These are phyloP conservation scores for Russula griseocarnosa DNA, from an alignment of 768 basidiomycete species.

Conservation along the genomic window DNA sequence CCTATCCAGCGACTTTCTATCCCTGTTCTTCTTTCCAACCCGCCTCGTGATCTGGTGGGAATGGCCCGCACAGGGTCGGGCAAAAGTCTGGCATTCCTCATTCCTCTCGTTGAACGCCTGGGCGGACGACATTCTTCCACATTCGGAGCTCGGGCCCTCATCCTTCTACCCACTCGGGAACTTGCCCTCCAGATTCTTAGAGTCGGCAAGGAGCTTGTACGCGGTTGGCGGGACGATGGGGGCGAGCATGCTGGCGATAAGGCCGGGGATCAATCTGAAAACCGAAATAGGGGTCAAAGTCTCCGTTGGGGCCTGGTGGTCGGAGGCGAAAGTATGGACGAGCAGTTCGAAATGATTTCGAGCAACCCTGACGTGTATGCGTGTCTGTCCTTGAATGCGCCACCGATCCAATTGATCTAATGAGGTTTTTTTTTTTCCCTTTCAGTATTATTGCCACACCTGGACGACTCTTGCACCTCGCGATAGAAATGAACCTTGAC, in stretches of 20 bases:
- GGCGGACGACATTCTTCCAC: constrained; percentile 72
- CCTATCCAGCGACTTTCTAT: constrained; percentile 93
- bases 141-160: constrained; percentile 82
- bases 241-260: constrained; percentile 72
- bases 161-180: constrained; percentile 90
- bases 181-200: constrained; percentile 89
- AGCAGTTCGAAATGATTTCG: constrained; percentile 94
- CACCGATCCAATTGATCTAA: constrained; percentile 16
- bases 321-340: constrained; percentile 92
- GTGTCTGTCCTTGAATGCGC: not conserved
- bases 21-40: constrained; percentile 74
- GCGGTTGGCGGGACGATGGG: constrained; percentile 65
- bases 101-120: constrained; percentile 85
- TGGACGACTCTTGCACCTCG: constrained; percentile 92
- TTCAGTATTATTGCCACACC: constrained; percentile 94
- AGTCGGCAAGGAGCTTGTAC: constrained; percentile 90
- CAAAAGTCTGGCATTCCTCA: constrained; percentile 93
- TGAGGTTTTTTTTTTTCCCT: not conserved
- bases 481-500: constrained; percentile 95
- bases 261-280: constrained; percentile 47
- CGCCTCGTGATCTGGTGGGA: constrained; percentile 89
- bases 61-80: constrained; percentile 99
- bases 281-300: constrained; percentile 52
- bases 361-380: constrained; percentile 93
- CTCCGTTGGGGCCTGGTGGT: constrained; percentile 93